Evolutionary conservation across 257 asterid species (phyloP).

Genomic region (Phtheirospermum japonicum): DNA sequence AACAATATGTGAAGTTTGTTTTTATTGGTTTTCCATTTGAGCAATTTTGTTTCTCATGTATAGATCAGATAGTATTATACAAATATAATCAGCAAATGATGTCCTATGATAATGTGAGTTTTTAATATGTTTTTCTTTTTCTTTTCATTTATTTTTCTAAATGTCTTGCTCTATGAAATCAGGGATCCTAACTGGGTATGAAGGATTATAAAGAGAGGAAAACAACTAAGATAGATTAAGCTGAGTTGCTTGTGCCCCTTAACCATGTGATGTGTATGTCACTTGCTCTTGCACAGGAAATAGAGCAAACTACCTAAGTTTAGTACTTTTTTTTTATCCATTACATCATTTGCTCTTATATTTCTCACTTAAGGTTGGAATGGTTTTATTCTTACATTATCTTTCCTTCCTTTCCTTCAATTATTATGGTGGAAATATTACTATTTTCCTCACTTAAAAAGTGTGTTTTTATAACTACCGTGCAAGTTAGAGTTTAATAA

Average conservation of each 20-base stretch:
- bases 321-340: neutral
- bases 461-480: no score
- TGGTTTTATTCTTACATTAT: neutral
- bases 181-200: no score
- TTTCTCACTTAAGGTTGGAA: neutral
- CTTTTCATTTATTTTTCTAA: neutral
- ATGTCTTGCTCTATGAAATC: slow-evolving; percentile 1
- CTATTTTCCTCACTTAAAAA: no score
- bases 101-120: neutral
- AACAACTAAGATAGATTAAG: neutral
- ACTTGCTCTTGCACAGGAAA: neutral
- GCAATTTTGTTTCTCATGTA: neutral
- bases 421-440: neutral
- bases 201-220: no score
- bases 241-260: neutral
- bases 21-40: slow-evolving; percentile 11
- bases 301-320: neutral
- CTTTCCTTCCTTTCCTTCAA: slow-evolving; percentile 2
- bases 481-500: no score
- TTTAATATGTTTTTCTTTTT: neutral
- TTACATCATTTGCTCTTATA: slow-evolving; percentile 6
- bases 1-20: neutral
- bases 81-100: no score
- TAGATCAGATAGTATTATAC: neutral
- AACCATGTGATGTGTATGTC: neutral